These are phyloP conservation scores for Leishmania braziliensis DNA, from an alignment of 208 protist genomes.

Conservation along the genomic window DNA sequence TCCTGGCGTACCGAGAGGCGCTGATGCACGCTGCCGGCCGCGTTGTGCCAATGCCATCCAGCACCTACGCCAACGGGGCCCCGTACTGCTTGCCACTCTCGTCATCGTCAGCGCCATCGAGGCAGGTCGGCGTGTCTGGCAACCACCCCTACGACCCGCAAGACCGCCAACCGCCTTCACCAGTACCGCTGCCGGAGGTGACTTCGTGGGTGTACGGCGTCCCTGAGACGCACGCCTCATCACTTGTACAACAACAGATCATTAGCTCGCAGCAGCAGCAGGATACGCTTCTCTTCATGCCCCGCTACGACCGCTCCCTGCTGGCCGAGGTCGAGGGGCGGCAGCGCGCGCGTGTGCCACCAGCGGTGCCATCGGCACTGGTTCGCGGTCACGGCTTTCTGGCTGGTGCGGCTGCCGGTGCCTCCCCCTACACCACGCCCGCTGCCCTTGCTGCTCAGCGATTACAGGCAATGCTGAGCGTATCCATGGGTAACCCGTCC, in stretches of 20 bases:
- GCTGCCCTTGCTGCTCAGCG: constrained; percentile 61
- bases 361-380: background rate
- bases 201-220: constrained; percentile 76
- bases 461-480: constrained; percentile 55
- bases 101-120: background rate
- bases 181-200: constrained; percentile 26
- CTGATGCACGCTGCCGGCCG: constrained; percentile 34
- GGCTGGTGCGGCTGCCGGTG: background rate
- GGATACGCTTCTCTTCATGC: constrained; percentile 41
- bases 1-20: constrained; percentile 52
- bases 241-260: constrained; percentile 16
- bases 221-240: constrained; percentile 20
- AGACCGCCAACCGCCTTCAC: constrained; percentile 2
- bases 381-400: background rate
- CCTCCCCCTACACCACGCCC: constrained; percentile 38
- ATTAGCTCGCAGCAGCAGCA: constrained; percentile 14
- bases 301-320: constrained; percentile 11
- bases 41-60: constrained; percentile 16
- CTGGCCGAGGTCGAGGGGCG: constrained; percentile 26
- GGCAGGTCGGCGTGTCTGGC: background rate
- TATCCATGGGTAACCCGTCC: constrained; percentile 50
- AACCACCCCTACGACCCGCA: background rate
- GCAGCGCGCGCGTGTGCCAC: background rate
- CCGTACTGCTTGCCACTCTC: constrained; percentile 35
- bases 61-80: constrained; percentile 26